Base-by-base conservation (phyloP, 305 asterid species). In the Fraxinus sp. region DNA sequence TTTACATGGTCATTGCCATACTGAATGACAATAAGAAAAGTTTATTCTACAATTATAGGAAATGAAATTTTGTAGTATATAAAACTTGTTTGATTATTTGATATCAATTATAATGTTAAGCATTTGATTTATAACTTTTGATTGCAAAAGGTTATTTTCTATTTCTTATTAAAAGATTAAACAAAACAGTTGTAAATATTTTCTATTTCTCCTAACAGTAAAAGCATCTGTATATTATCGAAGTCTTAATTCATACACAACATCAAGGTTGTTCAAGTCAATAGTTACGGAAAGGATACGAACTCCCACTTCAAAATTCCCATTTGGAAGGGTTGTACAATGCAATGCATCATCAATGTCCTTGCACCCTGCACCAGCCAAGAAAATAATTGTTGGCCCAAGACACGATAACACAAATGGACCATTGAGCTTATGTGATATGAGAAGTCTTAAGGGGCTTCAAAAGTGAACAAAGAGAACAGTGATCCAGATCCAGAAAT, bases 291-390 rank as follows among this genome's bases (percentile, higher is more conserved):
- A 85, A 84, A 93, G 98, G 97, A 97, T 97, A 97, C 98, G 99
- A 66, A 97, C 99, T 90, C 99, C 99, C 66, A 97, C 98, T 95
- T 95, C 98, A 89, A 91, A 97, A 88, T 93, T 92, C 76, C 98
- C 99, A 89, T 86, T 92, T 59, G 97, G 93, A 85, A 97, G 97
- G 89, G 90, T 88, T 62, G 91, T 89, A 79, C 98, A 97, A 84
- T 97, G 98, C 86, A 97, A 86, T 76, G 99, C 99, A 86, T 97
- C 99, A 92, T 97, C 99, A 91, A 97, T 97, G 77, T 97, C 99
- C 91, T 78, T 92, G 92, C 99, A 97, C 79, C 98, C 98, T 97
- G 91, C 87, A 89, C 78, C 90, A 87, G 80, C 76, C 75, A 84
- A 76, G 85, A 66, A 81, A n/a, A 81, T 77, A 76, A 72, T 6